phyloP scores from a whole-genome alignment of 1,284 basidiomycete species.

The Tilletiaria anomala region DNA sequence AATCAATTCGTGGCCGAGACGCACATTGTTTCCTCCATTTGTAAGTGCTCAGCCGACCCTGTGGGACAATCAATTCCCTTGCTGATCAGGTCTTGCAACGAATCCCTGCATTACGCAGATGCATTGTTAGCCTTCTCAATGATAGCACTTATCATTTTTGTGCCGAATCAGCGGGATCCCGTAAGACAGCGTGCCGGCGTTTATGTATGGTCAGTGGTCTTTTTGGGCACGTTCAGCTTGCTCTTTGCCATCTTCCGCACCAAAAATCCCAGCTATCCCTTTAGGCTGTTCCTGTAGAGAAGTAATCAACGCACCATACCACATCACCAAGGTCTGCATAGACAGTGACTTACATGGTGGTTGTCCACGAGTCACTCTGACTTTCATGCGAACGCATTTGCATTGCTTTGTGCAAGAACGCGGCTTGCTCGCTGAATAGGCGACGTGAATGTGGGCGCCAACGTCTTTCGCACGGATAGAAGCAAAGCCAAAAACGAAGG shows the following conservation, averaged over 20 bases:
- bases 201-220: slow-evolving; percentile 73
- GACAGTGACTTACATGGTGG: no score
- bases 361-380: no score
- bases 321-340: no score
- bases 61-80: background rate
- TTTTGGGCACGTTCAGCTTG: slow-evolving; percentile 72
- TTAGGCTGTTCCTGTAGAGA: slow-evolving; percentile 59
- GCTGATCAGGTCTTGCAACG: background rate
- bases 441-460: no score
- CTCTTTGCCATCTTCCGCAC: slow-evolving; percentile 76
- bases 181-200: slow-evolving; percentile 66
- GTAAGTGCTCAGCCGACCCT: slow-evolving; percentile 47
- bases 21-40: slow-evolving; percentile 69
- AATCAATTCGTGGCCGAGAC: slow-evolving; percentile 87
- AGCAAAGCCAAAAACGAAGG: no score
- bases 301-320: no score
- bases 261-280: slow-evolving; percentile 75
- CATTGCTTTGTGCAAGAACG: no score
- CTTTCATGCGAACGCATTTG: no score
- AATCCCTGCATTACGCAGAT: slow-evolving; percentile 46
- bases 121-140: slow-evolving; percentile 66
- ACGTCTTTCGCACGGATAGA: no score
- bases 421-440: no score
- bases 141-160: slow-evolving; percentile 64
- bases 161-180: slow-evolving; percentile 62